A percentile compares a stretch with the other conserved stretches of the same genome.
Conservation (phyloP, 148 eudicot species). For the Linanthus parryae region DNA sequence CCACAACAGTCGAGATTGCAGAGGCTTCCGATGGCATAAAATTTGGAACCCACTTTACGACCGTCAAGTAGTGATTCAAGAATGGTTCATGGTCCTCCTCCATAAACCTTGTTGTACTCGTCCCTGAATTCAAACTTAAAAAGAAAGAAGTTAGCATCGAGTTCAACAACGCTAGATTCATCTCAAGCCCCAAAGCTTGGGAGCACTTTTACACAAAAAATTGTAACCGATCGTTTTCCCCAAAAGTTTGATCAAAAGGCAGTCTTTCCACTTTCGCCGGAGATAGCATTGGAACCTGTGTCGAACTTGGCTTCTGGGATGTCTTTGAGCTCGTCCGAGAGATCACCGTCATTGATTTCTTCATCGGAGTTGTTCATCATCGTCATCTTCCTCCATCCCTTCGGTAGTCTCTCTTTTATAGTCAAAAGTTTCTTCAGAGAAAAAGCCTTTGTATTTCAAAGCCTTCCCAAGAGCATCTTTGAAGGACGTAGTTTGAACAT, state of each 20-base stretch:
- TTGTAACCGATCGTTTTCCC: not conserved
- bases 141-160: not conserved
- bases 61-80: not conserved
- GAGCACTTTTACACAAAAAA: not conserved
- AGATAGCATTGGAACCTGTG: too few relatives aligned
- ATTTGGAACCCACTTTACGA: not conserved
- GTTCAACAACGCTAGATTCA: not conserved
- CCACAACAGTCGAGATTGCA: not conserved
- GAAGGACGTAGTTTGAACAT: too few relatives aligned
- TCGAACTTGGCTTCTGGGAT: too few relatives aligned
- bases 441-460: too few relatives aligned
- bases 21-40: not conserved
- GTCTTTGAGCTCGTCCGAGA: too few relatives aligned
- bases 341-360: too few relatives aligned
- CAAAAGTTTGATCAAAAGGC: not conserved
- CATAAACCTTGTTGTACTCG: not conserved
- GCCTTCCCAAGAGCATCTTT: too few relatives aligned
- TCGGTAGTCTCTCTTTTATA: too few relatives aligned
- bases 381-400: too few relatives aligned
- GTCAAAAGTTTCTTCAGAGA: too few relatives aligned
- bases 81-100: not conserved
- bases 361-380: too few relatives aligned
- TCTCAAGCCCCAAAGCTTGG: not conserved
- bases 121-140: not conserved
- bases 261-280: not conserved